Evolutionary conservation across 305 asterid genomes (phyloP), one percentile per base, ranked within the genome.

Genomic region (Solanum hybrid): DNA sequence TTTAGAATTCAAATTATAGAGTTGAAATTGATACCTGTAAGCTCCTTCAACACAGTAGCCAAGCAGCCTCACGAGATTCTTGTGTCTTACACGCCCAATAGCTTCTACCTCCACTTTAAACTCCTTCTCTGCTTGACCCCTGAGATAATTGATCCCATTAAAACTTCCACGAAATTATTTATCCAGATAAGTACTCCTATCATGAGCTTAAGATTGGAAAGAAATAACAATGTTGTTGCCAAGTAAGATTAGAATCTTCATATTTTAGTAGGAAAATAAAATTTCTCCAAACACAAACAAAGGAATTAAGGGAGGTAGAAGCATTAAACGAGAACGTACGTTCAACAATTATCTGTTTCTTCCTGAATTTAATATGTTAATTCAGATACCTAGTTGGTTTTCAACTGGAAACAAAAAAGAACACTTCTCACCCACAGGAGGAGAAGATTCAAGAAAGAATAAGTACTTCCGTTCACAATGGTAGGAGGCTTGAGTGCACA

Each of bases 21-120:
- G 85, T 72, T 88, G 69, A 80, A 86, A 88, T 29, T 11, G 13
- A 80, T 91, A 95, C 97, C 98, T 92, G 85, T 94, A 94, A 88
- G 98, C 98, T 89, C 97, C 98, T 93, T 95, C 96, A 77, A 95
- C 97, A 75, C 97, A 95, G 91, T 95, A 95, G 13, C 98, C 98
- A 2, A 95, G 93, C 91, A 95, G 90, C 90, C 96, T 91, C 42
- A 95, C 96, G 79, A 95, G 98, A 91, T 95, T 95, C 90, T 95
- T 95, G 94, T 95, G 98, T 89, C 98, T 91, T 86, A 95, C 97
- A 42, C 97, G 95, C 60, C 96, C 97, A 86, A 95, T 95, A 35
- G 91, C 96, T 73, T 94, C 98, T 81, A 95, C 97, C 93, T 95
- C 98, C 87, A 95, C 96, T 92, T 94, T 95, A 88, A 95, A 95